Base-by-base conservation (phyloP, 352 stramenopile genomes). In the Phytophthora syringae region DNA sequence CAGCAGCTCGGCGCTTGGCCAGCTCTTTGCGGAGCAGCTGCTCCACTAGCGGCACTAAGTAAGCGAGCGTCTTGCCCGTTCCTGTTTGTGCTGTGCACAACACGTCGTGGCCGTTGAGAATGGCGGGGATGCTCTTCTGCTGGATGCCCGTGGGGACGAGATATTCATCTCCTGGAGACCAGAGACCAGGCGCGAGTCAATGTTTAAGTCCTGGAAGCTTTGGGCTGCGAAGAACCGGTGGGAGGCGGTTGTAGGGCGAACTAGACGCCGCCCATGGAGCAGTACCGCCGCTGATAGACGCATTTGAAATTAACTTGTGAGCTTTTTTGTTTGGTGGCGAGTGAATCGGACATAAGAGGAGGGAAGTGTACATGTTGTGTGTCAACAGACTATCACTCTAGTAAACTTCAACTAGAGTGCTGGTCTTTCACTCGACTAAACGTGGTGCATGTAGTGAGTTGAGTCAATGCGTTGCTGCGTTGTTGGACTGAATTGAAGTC, bases 61-160 rank as follows among this genome's bases (percentile, higher is more conserved):
- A 91, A 28, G 80, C 77, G 27, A 91, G 57, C 18, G 82, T 91
- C 68, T 91, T 91, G 52, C 82, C 82, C 3, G 80, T 91, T 12
- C 82, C 82, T 4, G 82, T 91, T 48, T 89, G 80, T 11, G 81
- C 82, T 12, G 81, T 68, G 54, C 80, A 89, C n/a, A 91, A 52
- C n/a, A 88, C 68, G 37, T 88, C 72, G 36, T 86, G 70, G 10
- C 70, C 50, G n/a, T 60, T 64, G 10, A 91, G 56, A 12, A 89
- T 77, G 32, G 72, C 63, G 7, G 70, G 50, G 36, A 89, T 82
- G 39, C 69, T 84, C 59, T 88, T 84, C 37, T 67, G 28, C 36
- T 91, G 82, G 61, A 91, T 91, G 51, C 40, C 62, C 2, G 79
- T 91, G 21, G 80, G 80, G 44, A 52, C 3, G 64, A 49, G 47